Base-by-base conservation (phyloP, 1,284 basidiomycete genomes). In the Spongispora temasekensis region DNA sequence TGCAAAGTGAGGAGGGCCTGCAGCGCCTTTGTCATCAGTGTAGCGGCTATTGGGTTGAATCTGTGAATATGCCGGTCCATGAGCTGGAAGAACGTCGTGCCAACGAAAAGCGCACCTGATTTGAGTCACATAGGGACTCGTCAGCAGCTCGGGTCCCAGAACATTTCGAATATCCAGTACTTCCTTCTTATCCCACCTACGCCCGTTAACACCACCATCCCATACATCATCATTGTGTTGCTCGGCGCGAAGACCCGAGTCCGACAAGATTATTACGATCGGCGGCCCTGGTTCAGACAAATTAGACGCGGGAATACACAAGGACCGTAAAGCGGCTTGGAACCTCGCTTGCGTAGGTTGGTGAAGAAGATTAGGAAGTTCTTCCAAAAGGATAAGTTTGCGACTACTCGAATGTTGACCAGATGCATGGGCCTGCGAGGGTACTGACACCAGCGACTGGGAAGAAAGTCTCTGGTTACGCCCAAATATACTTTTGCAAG, bases 1-100 rank as follows among this genome's bases (percentile, higher is more conserved):
- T 88, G 80, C 51, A 68, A 72, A 19, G 79, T 72, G 1, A 95
- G 70, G 21, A 96, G 78, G 0, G 79, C 74, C 64, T 89, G 86
- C 1, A 99, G 79, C 0, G 93, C 94, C 67, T 90, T 91, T 37
- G 82, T 83, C 74, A 98, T 83, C 60, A 95, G 83, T 0, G 95
- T 98, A 0, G 88, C 83, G 0, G 97, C 95, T 48, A 99, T 88
- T 0, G 95, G 90, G 63, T 97, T 94, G 77, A 98, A 98, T 35
- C 94, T 95, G 66, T 3, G 51, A 63, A 40, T 64, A 53, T 58
- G 50, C 3, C 23, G 34, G 35, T 25, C 57, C 28, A 57, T 25
- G 10, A 30, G 19, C 25, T 52, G 51, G 19, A 56, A 53, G 32
- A 27, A 32, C 53, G 31, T n/a, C 23, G 42, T 25, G 21, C 50